These are phyloP conservation scores for Apium graveolens DNA, from an alignment of 129 eudicot genomes.

Conservation along the genomic window DNA sequence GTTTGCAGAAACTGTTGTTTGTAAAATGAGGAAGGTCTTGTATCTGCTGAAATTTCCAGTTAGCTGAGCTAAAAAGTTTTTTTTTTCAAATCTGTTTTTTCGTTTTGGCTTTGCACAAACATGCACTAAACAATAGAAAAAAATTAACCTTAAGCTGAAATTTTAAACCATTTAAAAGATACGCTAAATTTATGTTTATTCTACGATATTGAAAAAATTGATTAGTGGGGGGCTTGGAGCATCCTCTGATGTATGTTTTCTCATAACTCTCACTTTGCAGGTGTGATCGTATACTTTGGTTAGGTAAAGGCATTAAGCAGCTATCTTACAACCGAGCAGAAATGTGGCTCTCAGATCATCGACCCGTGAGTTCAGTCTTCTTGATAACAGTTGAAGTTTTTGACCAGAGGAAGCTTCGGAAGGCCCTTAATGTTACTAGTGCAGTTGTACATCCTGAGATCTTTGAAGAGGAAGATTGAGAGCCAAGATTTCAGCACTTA, in stretches of 20 bases:
- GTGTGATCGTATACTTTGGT: slow-evolving; percentile 96
- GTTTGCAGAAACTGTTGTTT: not conserved
- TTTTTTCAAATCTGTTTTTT: too few species aligned
- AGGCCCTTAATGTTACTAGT: slow-evolving; percentile 65
- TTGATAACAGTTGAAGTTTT: slow-evolving; percentile 70
- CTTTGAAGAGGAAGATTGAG: slow-evolving; percentile 40
- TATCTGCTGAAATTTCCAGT: not conserved
- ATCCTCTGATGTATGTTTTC: not conserved
- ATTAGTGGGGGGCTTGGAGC: not conserved
- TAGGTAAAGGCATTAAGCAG: slow-evolving; percentile 82
- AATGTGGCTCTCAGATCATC: slow-evolving; percentile 77
- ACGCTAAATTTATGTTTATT: not conserved
- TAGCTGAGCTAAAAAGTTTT: not conserved
- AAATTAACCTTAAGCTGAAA: not conserved
- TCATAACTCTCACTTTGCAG: slow-evolving; percentile 28
- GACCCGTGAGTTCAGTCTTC: slow-evolving; percentile 90
- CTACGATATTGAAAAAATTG: not conserved
- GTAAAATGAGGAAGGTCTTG: not conserved
- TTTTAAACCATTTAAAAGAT: not conserved
- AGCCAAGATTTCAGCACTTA: slow-evolving; percentile 21
- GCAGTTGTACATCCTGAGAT: slow-evolving; percentile 74
- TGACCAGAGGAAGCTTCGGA: slow-evolving; percentile 67
- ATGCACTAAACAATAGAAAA: not conserved
- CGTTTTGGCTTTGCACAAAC: not conserved
- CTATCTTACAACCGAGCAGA: slow-evolving; percentile 71